Evolutionary conservation across 1,284 basidiomycete genomes (phyloP).

Genomic region (Sparassis latifolia): DNA sequence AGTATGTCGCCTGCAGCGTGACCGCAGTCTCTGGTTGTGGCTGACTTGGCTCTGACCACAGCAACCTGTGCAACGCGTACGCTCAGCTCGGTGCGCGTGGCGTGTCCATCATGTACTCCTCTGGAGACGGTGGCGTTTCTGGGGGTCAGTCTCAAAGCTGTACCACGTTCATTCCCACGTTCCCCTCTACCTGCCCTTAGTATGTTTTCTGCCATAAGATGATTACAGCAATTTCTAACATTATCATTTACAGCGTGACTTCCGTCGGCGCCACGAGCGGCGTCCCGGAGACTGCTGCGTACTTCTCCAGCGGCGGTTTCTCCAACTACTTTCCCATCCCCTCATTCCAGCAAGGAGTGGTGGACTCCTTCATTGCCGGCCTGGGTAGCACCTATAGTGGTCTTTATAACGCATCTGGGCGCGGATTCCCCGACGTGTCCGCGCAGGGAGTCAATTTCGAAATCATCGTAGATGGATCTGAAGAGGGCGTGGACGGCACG

Average conservation of each 20-base stretch:
- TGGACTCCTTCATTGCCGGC: constrained; percentile 24
- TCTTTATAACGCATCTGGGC: constrained; percentile 22
- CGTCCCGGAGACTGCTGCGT: constrained; percentile 42
- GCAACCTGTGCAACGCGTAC: constrained; percentile 47
- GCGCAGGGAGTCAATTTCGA: constrained; percentile 22
- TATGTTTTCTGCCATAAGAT: constrained; percentile 25
- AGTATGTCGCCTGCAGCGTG: no score
- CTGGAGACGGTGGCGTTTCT: constrained; percentile 62
- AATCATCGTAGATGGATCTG: constrained; percentile 21
- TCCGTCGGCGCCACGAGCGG: constrained; percentile 52
- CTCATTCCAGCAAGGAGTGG: constrained; percentile 31
- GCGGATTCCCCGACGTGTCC: constrained; percentile 26
- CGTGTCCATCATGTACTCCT: constrained; percentile 56
- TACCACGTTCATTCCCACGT: constrained; percentile 53
- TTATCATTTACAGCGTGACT: constrained; percentile 43
- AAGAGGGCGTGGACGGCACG: constrained; percentile 40
- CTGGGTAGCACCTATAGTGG: constrained; percentile 23
- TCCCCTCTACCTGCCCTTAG: constrained; percentile 61
- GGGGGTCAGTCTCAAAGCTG: constrained; percentile 47
- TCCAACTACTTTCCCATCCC: constrained; percentile 38
- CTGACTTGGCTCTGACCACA: not conserved
- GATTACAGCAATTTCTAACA: constrained; percentile 14
- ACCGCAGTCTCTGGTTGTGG: no score
- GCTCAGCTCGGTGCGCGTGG: constrained; percentile 58
- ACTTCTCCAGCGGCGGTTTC: constrained; percentile 31